Base-by-base conservation (phyloP, 257 asterid species). In the Anisodus tanguticus region DNA sequence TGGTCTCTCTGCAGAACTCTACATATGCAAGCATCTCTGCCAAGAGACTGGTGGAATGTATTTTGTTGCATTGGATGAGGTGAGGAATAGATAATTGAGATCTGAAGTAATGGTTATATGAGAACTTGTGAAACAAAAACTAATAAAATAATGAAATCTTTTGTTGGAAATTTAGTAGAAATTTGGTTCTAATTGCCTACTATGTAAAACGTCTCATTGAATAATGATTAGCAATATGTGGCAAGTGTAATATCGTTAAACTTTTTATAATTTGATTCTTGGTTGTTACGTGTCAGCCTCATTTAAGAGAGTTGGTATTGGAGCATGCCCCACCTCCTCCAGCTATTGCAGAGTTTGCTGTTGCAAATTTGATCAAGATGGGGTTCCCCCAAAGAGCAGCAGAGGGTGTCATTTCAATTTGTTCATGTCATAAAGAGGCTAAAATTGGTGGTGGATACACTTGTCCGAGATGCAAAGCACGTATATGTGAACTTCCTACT, bases 251-350 rank as follows among this genome's bases (percentile, higher is more conserved):
- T 72, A 72, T 47, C 45, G 58, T 72, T 71, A 17, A 47, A 72
- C 59, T 10, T 72, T 47, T 45, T 72, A 9, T 37, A 0, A 31
- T 83, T 55, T 69, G 84, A 70, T 76, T 22, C 10, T 15, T 60
- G 55, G 74, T 57, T 87, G 78, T 80, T 86, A 82, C 80, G 59
- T 88, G 79, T 80, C 91, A 96, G 99, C 39, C 86, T 83, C 98
- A 95, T 90, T 89, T 97, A 80, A 93, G 91, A 90, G 99, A 97
- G 85, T 84, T 95, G 86, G 91, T 95, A 54, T 86, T 97, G 80
- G 99, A 97, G 86, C 95, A 93, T 83, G 99, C 98, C 6, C 98
- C 98, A 3, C 99, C 99, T 16, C 98, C 99, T 72, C 98, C 98
- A 10, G 98, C 98, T n/a, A 95, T 97, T 87, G 99, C 98, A 17